Evolutionary conservation across 129 eudicot genomes (phyloP).

Genomic region (Escallonia herrerae): DNA sequence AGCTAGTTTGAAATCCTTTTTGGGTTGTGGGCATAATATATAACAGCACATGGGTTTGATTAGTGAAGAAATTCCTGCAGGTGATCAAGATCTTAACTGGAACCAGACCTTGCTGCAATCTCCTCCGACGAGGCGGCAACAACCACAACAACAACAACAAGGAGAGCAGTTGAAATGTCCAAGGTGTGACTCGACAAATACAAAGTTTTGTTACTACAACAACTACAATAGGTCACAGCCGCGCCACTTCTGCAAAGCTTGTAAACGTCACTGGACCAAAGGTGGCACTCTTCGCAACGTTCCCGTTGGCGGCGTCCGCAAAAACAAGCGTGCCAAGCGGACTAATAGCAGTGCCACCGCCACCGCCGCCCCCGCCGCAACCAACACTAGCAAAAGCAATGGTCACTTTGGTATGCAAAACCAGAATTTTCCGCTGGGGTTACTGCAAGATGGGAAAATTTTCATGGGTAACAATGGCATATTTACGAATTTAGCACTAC

Average conservation of each 20-base stretch:
- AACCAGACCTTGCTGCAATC: constrained; percentile 10
- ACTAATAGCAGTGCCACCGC: constrained; percentile 9
- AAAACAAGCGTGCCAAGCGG: constrained; percentile 36
- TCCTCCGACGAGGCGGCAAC: constrained; percentile 17
- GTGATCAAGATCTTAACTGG: constrained; percentile 24
- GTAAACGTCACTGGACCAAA: constrained; percentile 52
- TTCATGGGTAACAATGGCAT: constrained; percentile 10
- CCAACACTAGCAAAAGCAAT: background rate
- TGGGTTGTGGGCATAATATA: background rate
- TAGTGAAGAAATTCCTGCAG: constrained; percentile 20
- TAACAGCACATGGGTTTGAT: constrained; percentile 33
- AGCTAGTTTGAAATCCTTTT: no score
- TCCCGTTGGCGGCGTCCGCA: constrained; percentile 53
- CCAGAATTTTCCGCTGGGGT: background rate
- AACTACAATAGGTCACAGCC: constrained; percentile 54
- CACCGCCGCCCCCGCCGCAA: background rate
- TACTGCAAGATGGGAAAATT: background rate
- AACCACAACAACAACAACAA: background rate
- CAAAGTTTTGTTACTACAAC: constrained; percentile 54
- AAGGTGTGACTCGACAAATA: constrained; percentile 36
- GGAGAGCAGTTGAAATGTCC: constrained; percentile 34
- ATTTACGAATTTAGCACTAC: background rate
- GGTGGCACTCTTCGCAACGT: constrained; percentile 52
- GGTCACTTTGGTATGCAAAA: background rate
- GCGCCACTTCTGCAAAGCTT: constrained; percentile 42